These are phyloP conservation scores for Podila epigama DNA, from an alignment of 192 early-diverging fungal species.

Conservation along the genomic window DNA sequence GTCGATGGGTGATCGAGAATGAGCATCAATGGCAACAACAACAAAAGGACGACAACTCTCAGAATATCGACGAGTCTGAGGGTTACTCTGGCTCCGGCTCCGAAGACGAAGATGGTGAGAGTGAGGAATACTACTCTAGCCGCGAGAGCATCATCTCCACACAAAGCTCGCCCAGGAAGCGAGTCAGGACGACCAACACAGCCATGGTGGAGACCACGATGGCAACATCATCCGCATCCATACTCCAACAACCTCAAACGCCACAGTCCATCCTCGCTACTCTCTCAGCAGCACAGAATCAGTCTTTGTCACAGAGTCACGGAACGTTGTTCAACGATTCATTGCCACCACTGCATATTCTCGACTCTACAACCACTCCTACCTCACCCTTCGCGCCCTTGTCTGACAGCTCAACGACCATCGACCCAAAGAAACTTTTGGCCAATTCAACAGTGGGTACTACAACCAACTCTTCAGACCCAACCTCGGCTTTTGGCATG, in stretches of 20 bases:
- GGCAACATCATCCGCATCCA: slow-evolving; percentile 7
- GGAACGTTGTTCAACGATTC: not conserved
- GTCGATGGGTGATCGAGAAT: not conserved
- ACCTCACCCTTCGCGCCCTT: not conserved
- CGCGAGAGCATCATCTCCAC: slow-evolving; percentile 1
- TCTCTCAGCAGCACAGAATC: slow-evolving; percentile 25
- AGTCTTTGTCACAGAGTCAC: no score
- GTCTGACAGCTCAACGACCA: not conserved
- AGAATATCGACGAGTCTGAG: not conserved
- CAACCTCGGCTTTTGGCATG: slow-evolving; percentile 17
- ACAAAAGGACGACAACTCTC: not conserved
- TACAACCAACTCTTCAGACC: not conserved
- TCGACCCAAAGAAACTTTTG: not conserved
- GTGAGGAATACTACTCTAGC: slow-evolving; percentile 28
- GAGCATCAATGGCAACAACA: not conserved
- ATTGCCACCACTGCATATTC: not conserved
- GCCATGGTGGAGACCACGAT: no score
- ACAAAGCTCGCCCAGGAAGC: not conserved
- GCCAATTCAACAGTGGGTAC: not conserved
- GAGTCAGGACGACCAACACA: not conserved
- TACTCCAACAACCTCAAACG: slow-evolving; percentile 4
- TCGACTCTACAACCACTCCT: not conserved
- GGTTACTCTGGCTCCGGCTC: not conserved
- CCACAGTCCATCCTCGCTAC: slow-evolving; percentile 40
- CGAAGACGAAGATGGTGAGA: slow-evolving; percentile 9